phyloP scores from a whole-genome alignment of 306 rosid genomes.

The Sindora glabra region DNA sequence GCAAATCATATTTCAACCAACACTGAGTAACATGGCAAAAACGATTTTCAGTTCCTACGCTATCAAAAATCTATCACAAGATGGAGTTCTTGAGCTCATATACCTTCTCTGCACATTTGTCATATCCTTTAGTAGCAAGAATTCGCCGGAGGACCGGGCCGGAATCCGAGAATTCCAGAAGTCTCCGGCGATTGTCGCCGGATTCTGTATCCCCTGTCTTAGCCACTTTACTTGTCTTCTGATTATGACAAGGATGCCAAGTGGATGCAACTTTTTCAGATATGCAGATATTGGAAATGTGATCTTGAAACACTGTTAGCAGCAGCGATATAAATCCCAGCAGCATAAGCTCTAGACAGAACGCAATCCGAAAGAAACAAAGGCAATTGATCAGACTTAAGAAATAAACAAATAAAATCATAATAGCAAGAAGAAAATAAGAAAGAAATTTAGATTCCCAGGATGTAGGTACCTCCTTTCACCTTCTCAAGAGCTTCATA shows the following conservation, averaged over 20 bases:
- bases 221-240: neutral
- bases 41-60: neutral
- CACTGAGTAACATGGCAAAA: no score
- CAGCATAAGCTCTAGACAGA: constrained; percentile 59
- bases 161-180: constrained; percentile 18
- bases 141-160: constrained; percentile 25
- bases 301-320: constrained; percentile 31
- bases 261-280: constrained; percentile 29
- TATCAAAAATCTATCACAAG: neutral
- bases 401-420: no score
- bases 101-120: constrained; percentile 30
- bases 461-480: constrained; percentile 42
- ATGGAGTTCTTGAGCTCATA: neutral
- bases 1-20: no score
- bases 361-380: neutral
- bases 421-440: no score
- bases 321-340: constrained; percentile 66
- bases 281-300: constrained; percentile 33
- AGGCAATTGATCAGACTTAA: neutral
- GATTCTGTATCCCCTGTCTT: neutral
- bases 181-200: constrained; percentile 5
- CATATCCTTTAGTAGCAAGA: constrained; percentile 27
- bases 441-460: no score
- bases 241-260: constrained; percentile 50
- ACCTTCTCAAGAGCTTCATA: constrained; percentile 66